Evolutionary conservation across 805 yeast species (phyloP).

Genomic region (Starmera dryadoides): DNA sequence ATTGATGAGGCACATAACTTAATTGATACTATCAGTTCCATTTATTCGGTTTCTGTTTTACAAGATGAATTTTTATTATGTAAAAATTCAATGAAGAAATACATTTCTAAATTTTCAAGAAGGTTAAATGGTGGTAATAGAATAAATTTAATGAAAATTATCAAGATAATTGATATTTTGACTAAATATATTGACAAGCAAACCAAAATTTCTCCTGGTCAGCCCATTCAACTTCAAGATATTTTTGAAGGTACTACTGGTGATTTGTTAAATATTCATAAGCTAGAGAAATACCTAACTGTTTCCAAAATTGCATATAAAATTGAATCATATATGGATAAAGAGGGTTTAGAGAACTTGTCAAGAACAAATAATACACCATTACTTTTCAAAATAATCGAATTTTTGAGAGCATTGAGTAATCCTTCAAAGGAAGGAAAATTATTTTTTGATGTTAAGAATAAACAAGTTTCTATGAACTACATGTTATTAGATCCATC

Average conservation of each 20-base stretch:
- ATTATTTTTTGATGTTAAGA: conserved; percentile 51
- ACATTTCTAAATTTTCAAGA: conserved; percentile 52
- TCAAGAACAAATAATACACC: conserved; percentile 29
- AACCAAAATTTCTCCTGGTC: conserved; percentile 40
- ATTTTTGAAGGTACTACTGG: conserved; percentile 54
- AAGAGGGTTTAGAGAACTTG: conserved; percentile 4
- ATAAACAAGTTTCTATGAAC: conserved; percentile 31
- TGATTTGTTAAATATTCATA: conserved; percentile 65
- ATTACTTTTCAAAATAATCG: conserved; percentile 54
- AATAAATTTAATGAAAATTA: conserved; percentile 56
- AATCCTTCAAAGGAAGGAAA: conserved; percentile 80
- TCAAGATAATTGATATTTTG: conserved; percentile 47
- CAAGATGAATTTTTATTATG: conserved; percentile 39
- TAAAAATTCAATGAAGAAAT: conserved; percentile 41
- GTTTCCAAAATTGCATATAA: conserved; percentile 77
- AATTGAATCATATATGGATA: conserved; percentile 61
- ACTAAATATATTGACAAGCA: conserved; percentile 35
- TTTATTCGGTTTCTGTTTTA: conserved; percentile 58
- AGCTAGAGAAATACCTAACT: conserved; percentile 54
- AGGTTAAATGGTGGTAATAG: conserved; percentile 67
- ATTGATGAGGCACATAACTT: conserved; percentile 93
- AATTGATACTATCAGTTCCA: conserved; percentile 63
- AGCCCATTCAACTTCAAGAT: conserved; percentile 40
- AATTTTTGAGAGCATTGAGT: conserved; percentile 56
- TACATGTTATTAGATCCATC: conserved; percentile 81